Evolutionary conservation across 768 basidiomycete species (phyloP).

Genomic region (Collybiopsis confluens): DNA sequence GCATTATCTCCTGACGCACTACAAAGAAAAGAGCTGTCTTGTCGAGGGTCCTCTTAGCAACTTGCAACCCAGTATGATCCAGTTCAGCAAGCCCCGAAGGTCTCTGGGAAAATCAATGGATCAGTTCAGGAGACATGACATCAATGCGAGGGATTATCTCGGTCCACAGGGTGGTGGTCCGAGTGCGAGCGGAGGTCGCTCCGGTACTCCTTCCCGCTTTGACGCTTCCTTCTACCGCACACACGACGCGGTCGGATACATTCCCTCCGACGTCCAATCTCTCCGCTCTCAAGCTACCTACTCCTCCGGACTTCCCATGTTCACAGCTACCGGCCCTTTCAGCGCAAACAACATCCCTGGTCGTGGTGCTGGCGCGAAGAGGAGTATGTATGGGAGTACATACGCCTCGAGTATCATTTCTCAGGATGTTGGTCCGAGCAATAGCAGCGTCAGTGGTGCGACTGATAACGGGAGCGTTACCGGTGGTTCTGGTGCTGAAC

Average conservation of each 20-base stretch:
- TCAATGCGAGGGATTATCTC: slow-evolving; percentile 80
- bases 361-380: slow-evolving; percentile 61
- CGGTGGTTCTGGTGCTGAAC: slow-evolving; percentile 22
- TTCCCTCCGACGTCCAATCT: slow-evolving; percentile 93
- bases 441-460: slow-evolving; percentile 22
- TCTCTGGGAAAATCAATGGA: slow-evolving; percentile 88
- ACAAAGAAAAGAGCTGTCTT: slow-evolving; percentile 91
- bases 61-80: slow-evolving; percentile 97
- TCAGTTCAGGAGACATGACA: slow-evolving; percentile 90
- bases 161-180: slow-evolving; percentile 28
- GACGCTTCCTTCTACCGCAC: slow-evolving; percentile 95
- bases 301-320: slow-evolving; percentile 87
- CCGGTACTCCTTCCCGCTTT: slow-evolving; percentile 91
- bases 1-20: slow-evolving; percentile 97
- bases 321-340: slow-evolving; percentile 63
- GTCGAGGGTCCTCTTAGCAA: slow-evolving; percentile 97
- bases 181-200: slow-evolving; percentile 39
- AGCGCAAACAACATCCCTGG: slow-evolving; percentile 58
- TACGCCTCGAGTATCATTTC: slow-evolving; percentile 93
- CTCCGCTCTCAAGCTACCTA: slow-evolving; percentile 96
- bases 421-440: slow-evolving; percentile 75
- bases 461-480: slow-evolving; percentile 62
- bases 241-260: slow-evolving; percentile 90
- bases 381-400: slow-evolving; percentile 62
- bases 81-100: slow-evolving; percentile 96